These are phyloP conservation scores for Erysimum cheiranthoides DNA, from an alignment of 345 rosid species.

Conservation along the genomic window DNA sequence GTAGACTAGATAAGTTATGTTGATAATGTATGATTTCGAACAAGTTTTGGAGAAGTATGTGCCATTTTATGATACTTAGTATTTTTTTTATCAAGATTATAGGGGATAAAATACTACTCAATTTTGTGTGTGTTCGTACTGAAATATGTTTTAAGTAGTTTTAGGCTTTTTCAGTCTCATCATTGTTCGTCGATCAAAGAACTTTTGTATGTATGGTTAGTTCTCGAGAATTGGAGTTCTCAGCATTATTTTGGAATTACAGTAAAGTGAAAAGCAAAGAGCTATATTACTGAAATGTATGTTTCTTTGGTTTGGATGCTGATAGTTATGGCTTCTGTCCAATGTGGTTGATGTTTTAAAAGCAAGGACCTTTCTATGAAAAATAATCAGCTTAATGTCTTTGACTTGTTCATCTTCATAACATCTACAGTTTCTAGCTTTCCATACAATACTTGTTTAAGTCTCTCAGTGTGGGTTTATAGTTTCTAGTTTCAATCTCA, in stretches of 20 bases:
- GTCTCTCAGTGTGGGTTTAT: constrained; percentile 10
- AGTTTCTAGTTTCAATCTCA: constrained; percentile 12
- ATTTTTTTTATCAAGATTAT: background rate
- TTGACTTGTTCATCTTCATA: background rate
- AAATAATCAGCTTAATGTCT: background rate
- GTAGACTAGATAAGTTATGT: background rate
- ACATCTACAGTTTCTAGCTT: constrained; percentile 13
- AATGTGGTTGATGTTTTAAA: background rate
- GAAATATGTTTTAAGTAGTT: background rate
- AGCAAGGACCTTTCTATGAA: background rate
- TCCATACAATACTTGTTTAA: too few species aligned
- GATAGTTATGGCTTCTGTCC: constrained; percentile 9
- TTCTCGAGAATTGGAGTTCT: background rate
- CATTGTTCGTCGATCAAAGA: background rate
- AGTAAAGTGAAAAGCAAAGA: background rate
- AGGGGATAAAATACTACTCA: background rate
- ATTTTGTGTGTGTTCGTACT: background rate
- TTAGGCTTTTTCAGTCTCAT: background rate
- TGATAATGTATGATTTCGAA: background rate
- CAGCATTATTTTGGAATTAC: constrained; percentile 17
- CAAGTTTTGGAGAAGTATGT: background rate
- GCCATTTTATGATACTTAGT: background rate
- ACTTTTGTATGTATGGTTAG: background rate
- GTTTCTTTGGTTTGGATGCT: constrained; percentile 17
- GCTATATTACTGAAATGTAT: background rate